A percentile compares a stretch with the other conserved stretches of the same genome.
Conservation (phyloP, 2,329 filamentous ascomycete genomes). For the Microdochium nivale region DNA sequence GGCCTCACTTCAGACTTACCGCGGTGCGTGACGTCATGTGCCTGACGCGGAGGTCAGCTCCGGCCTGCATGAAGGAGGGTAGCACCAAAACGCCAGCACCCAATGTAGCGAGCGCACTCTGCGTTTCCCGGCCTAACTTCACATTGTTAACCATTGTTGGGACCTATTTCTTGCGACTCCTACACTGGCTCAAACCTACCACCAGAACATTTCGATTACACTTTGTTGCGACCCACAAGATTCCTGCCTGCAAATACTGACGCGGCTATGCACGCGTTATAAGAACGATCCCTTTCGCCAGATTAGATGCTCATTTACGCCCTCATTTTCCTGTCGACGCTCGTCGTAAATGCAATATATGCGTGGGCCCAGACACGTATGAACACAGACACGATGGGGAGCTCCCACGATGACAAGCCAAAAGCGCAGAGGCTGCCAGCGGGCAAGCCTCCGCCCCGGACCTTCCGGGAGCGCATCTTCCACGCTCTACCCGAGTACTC, state of each 20-base stretch:
- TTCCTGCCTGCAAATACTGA: no score
- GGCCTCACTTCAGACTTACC: no score
- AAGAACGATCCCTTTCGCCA: no score
- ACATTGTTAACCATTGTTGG: no score
- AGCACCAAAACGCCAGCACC: not conserved
- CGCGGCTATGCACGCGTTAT: no score
- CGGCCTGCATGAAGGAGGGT: not conserved
- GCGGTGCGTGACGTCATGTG: not conserved
- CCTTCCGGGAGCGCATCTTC: constrained; percentile 27
- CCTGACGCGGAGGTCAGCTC: not conserved
- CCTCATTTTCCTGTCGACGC: not conserved
- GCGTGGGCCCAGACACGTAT: not conserved
- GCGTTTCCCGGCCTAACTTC: no score
- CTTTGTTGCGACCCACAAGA: no score
- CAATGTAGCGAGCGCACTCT: no score
- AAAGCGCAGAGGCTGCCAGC: constrained; percentile 4
- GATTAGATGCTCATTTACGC: not conserved
- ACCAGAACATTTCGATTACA: no score
- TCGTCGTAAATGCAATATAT: not conserved
- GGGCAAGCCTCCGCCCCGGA: constrained; percentile 7
- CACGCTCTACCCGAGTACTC: constrained; percentile 50
- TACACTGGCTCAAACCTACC: no score
- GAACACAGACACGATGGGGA: not conserved
- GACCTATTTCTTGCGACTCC: no score
- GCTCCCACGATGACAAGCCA: constrained; percentile 5